Percentiles rank a stretch among this genome's conserved stretches.
Evolutionary conservation across 441 rosid species (phyloP).

Genomic region (Euphorbia schlechtendalii): DNA sequence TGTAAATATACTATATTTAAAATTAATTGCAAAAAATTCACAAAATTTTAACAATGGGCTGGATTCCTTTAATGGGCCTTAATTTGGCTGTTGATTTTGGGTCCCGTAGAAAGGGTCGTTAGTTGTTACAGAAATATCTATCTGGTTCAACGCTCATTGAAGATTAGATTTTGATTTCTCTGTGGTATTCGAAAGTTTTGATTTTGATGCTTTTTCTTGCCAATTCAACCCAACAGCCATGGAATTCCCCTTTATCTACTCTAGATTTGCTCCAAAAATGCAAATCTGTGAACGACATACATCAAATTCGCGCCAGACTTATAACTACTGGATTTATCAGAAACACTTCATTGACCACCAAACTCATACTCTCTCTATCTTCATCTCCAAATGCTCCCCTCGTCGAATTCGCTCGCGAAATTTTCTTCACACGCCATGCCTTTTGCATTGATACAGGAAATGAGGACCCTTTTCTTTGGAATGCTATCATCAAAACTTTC

Average conservation of each 20-base stretch:
- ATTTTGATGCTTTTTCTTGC: constrained; percentile 38
- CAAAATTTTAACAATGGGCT: too few species aligned
- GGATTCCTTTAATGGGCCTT: too few species aligned
- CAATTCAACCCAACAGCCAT: constrained; percentile 36
- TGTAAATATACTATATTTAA: too few species aligned
- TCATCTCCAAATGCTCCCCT: constrained; percentile 39
- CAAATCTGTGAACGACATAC: constrained; percentile 34
- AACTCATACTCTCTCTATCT: constrained; percentile 44
- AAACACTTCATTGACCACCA: constrained; percentile 41
- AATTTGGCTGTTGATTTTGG: too few species aligned
- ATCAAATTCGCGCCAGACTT: constrained; percentile 51
- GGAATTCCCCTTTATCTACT: constrained; percentile 49
- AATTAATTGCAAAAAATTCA: too few species aligned
- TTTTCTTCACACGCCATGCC: constrained; percentile 40
- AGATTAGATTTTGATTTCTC: not conserved
- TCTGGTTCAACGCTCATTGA: not conserved
- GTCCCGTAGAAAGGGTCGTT: too few species aligned
- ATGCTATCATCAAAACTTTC: constrained; percentile 58
- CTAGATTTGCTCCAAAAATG: constrained; percentile 41
- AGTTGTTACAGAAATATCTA: not conserved
- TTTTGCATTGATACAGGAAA: constrained; percentile 3
- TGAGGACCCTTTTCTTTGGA: constrained; percentile 68
- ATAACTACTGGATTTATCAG: constrained; percentile 52
- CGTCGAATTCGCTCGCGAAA: constrained; percentile 45
- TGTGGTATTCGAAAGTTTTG: not conserved